These are phyloP conservation scores for Aspergillus kassunensis DNA, from an alignment of 495 filamentous ascomycete genomes.

Conservation along the genomic window DNA sequence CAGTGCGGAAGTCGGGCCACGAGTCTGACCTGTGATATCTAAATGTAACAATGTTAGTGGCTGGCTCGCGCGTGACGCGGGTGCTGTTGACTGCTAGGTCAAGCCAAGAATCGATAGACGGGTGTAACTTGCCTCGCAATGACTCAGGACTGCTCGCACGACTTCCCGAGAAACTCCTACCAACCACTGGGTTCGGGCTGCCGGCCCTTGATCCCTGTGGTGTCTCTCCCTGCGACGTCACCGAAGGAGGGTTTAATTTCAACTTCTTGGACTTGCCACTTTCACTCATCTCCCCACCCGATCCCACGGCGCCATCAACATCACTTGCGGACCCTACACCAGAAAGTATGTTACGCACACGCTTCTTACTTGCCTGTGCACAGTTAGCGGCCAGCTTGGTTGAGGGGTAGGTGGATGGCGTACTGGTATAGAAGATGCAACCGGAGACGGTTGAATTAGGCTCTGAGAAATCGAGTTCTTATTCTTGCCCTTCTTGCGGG, in stretches of 20 bases:
- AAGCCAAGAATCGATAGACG: background rate
- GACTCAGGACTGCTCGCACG: constrained; percentile 39
- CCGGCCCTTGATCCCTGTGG: constrained; percentile 53
- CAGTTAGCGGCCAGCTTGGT: constrained; percentile 17
- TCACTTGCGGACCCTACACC: constrained; percentile 70
- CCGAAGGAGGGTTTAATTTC: constrained; percentile 53
- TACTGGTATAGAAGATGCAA: constrained; percentile 33
- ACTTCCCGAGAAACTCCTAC: constrained; percentile 29
- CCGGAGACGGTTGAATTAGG: constrained; percentile 53
- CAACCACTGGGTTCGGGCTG: constrained; percentile 42
- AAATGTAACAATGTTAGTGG: background rate
- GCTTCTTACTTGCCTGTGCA: constrained; percentile 42
- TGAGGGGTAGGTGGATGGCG: constrained; percentile 10
- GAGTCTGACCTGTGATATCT: constrained; percentile 21
- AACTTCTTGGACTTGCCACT: constrained; percentile 66
- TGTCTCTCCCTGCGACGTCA: constrained; percentile 46
- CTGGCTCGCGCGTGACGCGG: background rate
- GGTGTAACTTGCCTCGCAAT: constrained; percentile 26
- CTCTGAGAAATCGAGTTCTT: constrained; percentile 47
- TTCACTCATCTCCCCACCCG: constrained; percentile 66
- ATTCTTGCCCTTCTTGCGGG: constrained; percentile 84
- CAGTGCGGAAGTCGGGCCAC: constrained; percentile 32
- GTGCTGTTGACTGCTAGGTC: too few relatives aligned
- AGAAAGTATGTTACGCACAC: constrained; percentile 36
- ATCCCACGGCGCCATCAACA: constrained; percentile 67